A percentile compares a stretch with the other conserved stretches of the same genome.
Conservation (phyloP, 192 early-diverging fungal species). For the Spizellomyces punctatus region DNA sequence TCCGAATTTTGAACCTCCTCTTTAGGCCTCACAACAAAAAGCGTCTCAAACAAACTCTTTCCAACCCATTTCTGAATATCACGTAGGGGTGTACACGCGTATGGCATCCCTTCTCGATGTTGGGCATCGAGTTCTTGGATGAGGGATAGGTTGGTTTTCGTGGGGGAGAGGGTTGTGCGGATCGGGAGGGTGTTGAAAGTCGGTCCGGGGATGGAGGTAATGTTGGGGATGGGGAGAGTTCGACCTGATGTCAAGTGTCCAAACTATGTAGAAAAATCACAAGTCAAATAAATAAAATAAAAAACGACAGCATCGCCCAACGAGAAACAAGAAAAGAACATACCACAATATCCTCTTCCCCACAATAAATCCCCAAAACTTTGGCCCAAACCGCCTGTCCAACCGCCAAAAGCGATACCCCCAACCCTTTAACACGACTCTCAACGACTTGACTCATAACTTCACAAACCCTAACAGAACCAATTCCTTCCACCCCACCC, state of each 20-base stretch:
- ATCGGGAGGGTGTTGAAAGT: constrained; percentile 26
- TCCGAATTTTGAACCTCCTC: background rate
- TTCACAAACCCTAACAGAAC: background rate
- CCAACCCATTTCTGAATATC: constrained; percentile 17
- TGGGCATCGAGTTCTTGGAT: background rate
- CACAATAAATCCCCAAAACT: constrained; percentile 10
- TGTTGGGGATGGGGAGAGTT: constrained; percentile 4
- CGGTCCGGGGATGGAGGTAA: constrained; percentile 19
- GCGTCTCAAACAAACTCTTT: constrained; percentile 11
- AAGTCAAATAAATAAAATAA: background rate
- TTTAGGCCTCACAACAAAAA: constrained; percentile 10
- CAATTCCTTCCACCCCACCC: background rate
- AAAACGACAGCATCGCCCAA: background rate
- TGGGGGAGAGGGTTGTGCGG: background rate
- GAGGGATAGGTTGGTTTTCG: constrained; percentile 7
- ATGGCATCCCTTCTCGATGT: constrained; percentile 5
- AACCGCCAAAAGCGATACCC: constrained; percentile 16
- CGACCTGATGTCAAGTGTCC: constrained; percentile 27
- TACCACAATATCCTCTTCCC: constrained; percentile 21
- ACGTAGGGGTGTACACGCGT: constrained; percentile 25
- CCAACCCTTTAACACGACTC: background rate
- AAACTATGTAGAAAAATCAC: constrained; percentile 9
- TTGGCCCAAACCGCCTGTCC: constrained; percentile 21
- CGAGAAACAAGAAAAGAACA: background rate
- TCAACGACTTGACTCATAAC: background rate